phyloP scores from a whole-genome alignment of 768 basidiomycete genomes.

The Infundibulicybe gibba region DNA sequence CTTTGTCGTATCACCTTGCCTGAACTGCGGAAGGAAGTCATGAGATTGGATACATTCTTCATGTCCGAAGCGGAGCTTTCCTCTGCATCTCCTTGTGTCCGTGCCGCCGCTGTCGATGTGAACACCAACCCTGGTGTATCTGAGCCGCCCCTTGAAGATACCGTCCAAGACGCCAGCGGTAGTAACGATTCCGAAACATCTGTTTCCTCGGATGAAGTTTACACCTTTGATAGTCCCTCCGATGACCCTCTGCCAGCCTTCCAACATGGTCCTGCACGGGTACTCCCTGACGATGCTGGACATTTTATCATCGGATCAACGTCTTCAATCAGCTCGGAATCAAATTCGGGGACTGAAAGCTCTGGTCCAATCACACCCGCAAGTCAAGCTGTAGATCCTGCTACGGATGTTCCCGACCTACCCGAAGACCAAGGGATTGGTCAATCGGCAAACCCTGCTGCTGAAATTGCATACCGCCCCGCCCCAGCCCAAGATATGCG shows the following conservation, averaged over 20 bases:
- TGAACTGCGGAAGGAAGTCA: conserved; percentile 55
- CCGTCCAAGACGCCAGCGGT: background rate
- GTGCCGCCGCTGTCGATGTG: conserved; percentile 8
- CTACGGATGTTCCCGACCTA: conserved; percentile 39
- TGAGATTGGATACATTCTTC: conserved; percentile 58
- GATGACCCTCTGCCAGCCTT: conserved; percentile 14
- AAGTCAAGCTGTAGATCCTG: conserved; percentile 34
- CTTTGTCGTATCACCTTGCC: conserved; percentile 55
- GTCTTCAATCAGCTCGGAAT: conserved; percentile 17
- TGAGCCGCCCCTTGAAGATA: background rate
- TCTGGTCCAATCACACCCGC: conserved; percentile 48
- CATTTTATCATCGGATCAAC: conserved; percentile 6
- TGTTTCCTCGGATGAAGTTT: conserved; percentile 30
- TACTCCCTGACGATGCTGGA: background rate
- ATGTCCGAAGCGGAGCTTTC: conserved; percentile 45
- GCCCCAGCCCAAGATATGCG: conserved; percentile 3
- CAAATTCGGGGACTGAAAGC: conserved; percentile 30
- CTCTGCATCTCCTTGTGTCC: conserved; percentile 19
- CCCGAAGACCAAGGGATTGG: conserved; percentile 32
- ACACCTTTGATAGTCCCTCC: conserved; percentile 30
- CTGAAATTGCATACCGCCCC: background rate
- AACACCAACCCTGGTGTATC: background rate
- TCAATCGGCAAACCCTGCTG: conserved; percentile 14
- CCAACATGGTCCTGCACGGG: conserved; percentile 8
- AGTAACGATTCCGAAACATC: conserved; percentile 13